Base-by-base conservation (phyloP, 331 rosid genomes). In the Quercus tomentella region DNA sequence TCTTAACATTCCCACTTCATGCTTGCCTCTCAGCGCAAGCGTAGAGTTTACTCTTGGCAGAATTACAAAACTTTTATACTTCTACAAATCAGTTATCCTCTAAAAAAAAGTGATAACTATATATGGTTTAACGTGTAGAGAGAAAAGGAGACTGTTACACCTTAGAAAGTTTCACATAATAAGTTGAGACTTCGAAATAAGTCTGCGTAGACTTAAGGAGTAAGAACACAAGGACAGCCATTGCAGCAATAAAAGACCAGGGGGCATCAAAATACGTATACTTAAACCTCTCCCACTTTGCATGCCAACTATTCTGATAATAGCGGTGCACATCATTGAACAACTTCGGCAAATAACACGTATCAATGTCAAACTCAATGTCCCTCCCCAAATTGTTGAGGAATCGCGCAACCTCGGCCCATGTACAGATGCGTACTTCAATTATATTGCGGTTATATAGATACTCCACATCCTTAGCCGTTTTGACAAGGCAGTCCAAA, bases 241-340 rank as follows among this genome's bases (percentile, higher is more conserved):
- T 23, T 6, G 87, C 87, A 0, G 89, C 80, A 20, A 86, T 77
- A 30, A 77, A 86, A 0, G 89, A 86, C 89, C 89, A 86, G 1
- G 89, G 89, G 18, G 89, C 77, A 21, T 86, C 81, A 23, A 86
- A 86, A 28, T 86, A 86, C 4, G 79, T 86, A 58, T 83, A 77
- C 85, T 77, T 86, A 77, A 86, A 83, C 55, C 87, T 67, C 1
- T 87, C 87, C 85, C 83, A 86, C n/a, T 78, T 73, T 33, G 78
- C 81, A 28, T 83, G 81, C 77, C 81, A 65, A 37, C 83, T 77
- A 76, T 74, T 77, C 61, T 35, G 4, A 31, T 86, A 70, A 65
- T 86, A 83, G 1, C 54, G 7, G 30, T 83, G 77, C 28, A 86
- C 81, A 41, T 86, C 87, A 60, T 77, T 66, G 73, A 86, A 86